Base-by-base conservation (phyloP, 2,329 filamentous ascomycete genomes). In the Fusarium drepaniforme region DNA sequence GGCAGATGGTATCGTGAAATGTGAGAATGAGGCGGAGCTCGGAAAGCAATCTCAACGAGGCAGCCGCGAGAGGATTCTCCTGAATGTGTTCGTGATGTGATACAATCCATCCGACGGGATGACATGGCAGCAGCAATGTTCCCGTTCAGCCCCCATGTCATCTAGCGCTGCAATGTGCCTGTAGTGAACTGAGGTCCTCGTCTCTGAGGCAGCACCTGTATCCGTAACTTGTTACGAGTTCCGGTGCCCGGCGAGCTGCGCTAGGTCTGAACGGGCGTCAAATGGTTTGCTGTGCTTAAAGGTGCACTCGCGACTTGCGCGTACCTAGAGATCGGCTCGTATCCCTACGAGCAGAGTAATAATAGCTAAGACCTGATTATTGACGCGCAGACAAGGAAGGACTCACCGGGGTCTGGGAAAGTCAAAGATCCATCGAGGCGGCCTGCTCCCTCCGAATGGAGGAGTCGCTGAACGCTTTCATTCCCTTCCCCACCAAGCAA, bases 251-350 rank as follows among this genome's bases (percentile, higher is more conserved):
- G 58, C 64, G 46, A 56, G 65, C 18, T 67, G 63, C 49, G 56
- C 30, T 51, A 58, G 25, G 38, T 56, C 25, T 44, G 51, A 51
- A 30, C 51, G 49, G 67, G 51, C 46, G 58, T 63, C 46, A 58
- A 62, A 30, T 51, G 61, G 42, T 64, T 60, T 75, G 25, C 49
- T 64, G 65, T 58, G 56, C 28, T 67, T 42, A 63, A 8, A 68
- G 56, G 33, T 28, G 66, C n/a, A 28, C 37, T 49, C 35, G 51
- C 59, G 67, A 72, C 63, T 46, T 64, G 56, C 33, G 49, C 40
- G 65, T 51, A 72, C n/a, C n/a, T n/a, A n/a, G 44, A 60, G 58
- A 74, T 74, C 68, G 65, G 23, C 65, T 70, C 61, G 62, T 67
- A 75, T 63, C 33, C 66, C 44, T 63, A 46, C 62, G 37, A 70